A percentile compares a stretch with the other conserved stretches of the same genome.
Evolutionary conservation across 2,329 filamentous ascomycete species (phyloP).

Genomic region (Trichoderma aggressivum): DNA sequence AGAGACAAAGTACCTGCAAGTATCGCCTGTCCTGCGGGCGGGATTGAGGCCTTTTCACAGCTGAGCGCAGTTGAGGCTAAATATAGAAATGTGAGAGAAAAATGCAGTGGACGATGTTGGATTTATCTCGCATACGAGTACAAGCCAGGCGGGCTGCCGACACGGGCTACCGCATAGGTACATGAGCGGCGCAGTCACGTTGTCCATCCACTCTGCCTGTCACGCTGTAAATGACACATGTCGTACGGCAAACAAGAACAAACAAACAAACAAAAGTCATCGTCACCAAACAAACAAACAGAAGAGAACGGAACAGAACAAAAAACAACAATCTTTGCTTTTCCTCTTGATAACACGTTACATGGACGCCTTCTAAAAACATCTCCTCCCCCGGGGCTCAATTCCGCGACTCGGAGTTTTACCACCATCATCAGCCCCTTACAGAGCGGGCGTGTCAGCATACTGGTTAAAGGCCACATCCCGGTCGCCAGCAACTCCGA

Average conservation of each 20-base stretch:
- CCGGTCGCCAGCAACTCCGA: conserved; percentile 4
- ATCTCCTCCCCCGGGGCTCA: not conserved
- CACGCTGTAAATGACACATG: not conserved
- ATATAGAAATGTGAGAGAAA: not conserved
- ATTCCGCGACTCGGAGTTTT: not conserved
- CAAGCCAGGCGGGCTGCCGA: not conserved
- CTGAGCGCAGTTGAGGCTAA: not conserved
- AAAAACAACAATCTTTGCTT: no score
- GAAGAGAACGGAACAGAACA: no score
- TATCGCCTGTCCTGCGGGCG: not conserved
- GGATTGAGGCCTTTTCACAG: not conserved
- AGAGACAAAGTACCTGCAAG: not conserved
- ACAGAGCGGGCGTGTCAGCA: conserved; percentile 9
- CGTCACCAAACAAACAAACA: no score
- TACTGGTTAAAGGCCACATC: not conserved
- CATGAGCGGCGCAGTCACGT: not conserved
- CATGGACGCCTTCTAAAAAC: not conserved
- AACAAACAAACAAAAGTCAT: no score
- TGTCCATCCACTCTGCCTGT: conserved; percentile 3
- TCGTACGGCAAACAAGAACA: not conserved
- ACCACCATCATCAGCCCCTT: not conserved
- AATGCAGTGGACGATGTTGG: not conserved
- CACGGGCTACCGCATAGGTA: conserved; percentile 3
- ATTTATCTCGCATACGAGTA: not conserved
- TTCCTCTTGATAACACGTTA: not conserved